These are phyloP conservation scores for Psidium guajava DNA, from an alignment of 345 rosid genomes.

Conservation along the genomic window DNA sequence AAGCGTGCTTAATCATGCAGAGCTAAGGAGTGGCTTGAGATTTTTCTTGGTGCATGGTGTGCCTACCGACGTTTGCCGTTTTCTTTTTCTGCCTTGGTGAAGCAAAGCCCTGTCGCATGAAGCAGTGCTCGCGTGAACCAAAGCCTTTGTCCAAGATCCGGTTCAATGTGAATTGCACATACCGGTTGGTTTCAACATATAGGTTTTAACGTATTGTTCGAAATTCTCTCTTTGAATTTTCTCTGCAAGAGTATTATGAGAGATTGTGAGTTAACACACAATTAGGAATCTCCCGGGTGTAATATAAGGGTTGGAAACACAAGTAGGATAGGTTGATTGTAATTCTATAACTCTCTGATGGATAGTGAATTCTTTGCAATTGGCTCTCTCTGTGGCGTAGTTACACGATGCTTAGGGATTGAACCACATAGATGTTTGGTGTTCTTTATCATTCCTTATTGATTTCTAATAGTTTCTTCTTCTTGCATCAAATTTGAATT, in stretches of 20 bases:
- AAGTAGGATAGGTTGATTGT: background rate
- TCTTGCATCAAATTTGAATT: background rate
- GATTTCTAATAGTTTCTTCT: background rate
- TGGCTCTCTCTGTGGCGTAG: accelerated
- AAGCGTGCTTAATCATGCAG: background rate
- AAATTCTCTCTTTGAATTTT: background rate
- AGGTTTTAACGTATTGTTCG: background rate
- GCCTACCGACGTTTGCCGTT: background rate
- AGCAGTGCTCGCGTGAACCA: background rate
- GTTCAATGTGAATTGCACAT: background rate
- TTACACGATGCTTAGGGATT: accelerated
- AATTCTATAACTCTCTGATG: background rate
- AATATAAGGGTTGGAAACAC: background rate
- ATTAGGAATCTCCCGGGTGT: background rate
- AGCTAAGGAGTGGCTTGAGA: background rate
- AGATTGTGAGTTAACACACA: background rate
- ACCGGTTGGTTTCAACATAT: background rate
- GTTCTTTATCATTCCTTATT: background rate
- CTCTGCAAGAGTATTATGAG: background rate
- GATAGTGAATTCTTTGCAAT: accelerated
- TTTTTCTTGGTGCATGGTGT: background rate
- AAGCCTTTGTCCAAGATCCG: background rate
- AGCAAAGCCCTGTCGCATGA: background rate
- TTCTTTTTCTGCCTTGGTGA: background rate
- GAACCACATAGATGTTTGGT: accelerated